phyloP scores from a whole-genome alignment of 2,329 filamentous ascomycete genomes.

The Xylariomycetidae sp. region DNA sequence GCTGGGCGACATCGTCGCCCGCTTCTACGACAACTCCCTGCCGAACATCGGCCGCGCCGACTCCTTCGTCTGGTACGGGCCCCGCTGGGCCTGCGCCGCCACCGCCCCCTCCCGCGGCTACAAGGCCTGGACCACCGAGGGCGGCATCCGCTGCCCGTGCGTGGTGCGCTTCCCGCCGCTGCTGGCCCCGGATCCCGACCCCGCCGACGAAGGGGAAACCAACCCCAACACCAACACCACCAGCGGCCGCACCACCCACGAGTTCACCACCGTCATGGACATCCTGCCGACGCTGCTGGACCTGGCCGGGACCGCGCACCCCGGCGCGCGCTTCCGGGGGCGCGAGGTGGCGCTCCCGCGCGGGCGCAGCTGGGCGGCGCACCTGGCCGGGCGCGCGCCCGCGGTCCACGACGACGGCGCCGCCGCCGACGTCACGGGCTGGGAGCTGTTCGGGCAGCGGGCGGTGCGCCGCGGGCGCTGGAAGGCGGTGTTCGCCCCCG shows the following conservation, averaged over 20 bases:
- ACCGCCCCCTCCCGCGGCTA: conserved; percentile 1
- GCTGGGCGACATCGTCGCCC: conserved; percentile 2
- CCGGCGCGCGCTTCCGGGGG: conserved; percentile 29
- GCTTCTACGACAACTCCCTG: conserved; percentile 1
- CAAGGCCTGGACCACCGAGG: conserved; percentile 2
- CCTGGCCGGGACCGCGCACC: conserved; percentile 21
- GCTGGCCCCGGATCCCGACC: too few relatives aligned
- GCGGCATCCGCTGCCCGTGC: conserved; percentile 14
- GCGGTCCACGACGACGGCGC: conserved; percentile 15
- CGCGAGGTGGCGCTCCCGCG: conserved; percentile 1
- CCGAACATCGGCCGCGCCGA: conserved; percentile 1
- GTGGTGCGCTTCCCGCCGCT: conserved; percentile 3
- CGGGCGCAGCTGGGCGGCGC: conserved; percentile 1
- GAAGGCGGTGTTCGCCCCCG: conserved; percentile 24
- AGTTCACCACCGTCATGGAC: conserved; percentile 46
- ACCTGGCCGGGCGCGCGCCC: background rate
- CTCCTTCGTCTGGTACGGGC: conserved; percentile 3
- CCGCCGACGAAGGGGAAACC: background rate
- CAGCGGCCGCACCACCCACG: conserved; percentile 31
- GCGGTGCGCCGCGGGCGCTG: conserved; percentile 28
- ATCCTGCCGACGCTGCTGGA: conserved; percentile 40
- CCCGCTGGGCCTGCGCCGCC: conserved; percentile 1
- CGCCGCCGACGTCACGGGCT: conserved; percentile 23
- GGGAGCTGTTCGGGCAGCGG: conserved; percentile 30
- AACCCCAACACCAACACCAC: background rate